Conservation (phyloP, 2,329 filamentous ascomycete genomes). For the Diaporthe batatas region DNA sequence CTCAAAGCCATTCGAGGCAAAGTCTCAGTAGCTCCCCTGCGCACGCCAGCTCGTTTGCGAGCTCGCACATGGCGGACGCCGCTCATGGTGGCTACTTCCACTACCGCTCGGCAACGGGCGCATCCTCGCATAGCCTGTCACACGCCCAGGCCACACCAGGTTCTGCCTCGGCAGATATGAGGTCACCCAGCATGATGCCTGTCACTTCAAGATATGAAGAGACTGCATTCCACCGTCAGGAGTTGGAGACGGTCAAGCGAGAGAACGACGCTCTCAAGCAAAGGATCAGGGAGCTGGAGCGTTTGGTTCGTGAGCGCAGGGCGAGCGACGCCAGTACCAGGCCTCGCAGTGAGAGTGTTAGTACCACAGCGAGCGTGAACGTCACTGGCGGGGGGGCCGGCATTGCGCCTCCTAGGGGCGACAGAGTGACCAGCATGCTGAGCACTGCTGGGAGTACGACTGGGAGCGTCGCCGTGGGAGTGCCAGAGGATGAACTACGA, state of each 20-base stretch:
- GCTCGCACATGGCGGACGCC: constrained; percentile 59
- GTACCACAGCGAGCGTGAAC: constrained; percentile 49
- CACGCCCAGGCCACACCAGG: constrained; percentile 58
- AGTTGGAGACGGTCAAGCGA: constrained; percentile 71
- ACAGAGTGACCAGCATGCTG: constrained; percentile 59
- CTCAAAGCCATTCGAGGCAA: constrained; percentile 60
- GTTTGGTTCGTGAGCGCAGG: constrained; percentile 62
- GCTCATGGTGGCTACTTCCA: constrained; percentile 51
- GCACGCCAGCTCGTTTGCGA: constrained; percentile 60
- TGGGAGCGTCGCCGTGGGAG: constrained; percentile 62
- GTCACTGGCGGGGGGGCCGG: constrained; percentile 53
- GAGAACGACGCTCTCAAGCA: constrained; percentile 75
- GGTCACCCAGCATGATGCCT: constrained; percentile 68
- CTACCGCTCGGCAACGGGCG: constrained; percentile 44
- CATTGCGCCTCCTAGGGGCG: constrained; percentile 62
- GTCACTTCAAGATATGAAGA: constrained; percentile 74
- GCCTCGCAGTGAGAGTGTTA: constrained; percentile 60
- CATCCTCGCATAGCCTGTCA: constrained; percentile 52
- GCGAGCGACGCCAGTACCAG: constrained; percentile 60
- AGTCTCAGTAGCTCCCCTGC: constrained; percentile 65
- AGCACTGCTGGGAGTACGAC: constrained; percentile 54
- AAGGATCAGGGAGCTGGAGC: constrained; percentile 73
- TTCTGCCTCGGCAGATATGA: constrained; percentile 54
- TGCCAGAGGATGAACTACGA: constrained; percentile 70
- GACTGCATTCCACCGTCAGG: constrained; percentile 69